phyloP scores from a whole-genome alignment of 2,329 filamentous ascomycete species.

The Trichoderma pleuroti region DNA sequence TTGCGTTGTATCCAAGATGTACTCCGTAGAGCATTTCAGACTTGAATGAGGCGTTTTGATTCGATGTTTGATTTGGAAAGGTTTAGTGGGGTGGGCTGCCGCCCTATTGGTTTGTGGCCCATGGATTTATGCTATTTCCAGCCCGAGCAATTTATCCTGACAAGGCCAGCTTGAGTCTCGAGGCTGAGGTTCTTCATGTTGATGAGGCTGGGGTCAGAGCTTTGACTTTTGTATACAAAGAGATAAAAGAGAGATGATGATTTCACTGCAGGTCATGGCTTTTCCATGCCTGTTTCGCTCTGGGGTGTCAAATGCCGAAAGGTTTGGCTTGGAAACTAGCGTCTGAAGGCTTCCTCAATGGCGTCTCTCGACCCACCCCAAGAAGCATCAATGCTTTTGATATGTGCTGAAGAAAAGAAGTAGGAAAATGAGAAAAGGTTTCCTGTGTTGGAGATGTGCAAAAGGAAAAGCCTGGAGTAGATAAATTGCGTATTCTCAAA shows the following conservation, averaged over 20 bases:
- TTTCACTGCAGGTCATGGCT: background rate
- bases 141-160: background rate
- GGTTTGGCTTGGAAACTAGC: background rate
- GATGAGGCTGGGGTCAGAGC: background rate
- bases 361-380: background rate
- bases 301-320: background rate
- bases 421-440: background rate
- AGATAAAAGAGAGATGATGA: background rate
- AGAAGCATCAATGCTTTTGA: background rate
- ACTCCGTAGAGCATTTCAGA: background rate
- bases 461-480: background rate
- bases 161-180: no score
- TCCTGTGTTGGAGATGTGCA: background rate
- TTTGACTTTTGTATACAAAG: background rate
- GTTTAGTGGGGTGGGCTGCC: conserved; percentile 10
- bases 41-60: background rate
- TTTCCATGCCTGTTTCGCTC: background rate
- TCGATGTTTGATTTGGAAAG: background rate
- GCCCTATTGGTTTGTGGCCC: background rate
- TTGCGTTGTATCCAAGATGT: background rate
- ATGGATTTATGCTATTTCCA: background rate
- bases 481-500: background rate
- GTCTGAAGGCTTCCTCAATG: background rate
- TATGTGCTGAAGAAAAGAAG: background rate
- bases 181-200: background rate